Percentiles rank a stretch among this genome's conserved stretches.
Conservation (phyloP, 768 basidiomycete species). For the Naganishia onofrii region DNA sequence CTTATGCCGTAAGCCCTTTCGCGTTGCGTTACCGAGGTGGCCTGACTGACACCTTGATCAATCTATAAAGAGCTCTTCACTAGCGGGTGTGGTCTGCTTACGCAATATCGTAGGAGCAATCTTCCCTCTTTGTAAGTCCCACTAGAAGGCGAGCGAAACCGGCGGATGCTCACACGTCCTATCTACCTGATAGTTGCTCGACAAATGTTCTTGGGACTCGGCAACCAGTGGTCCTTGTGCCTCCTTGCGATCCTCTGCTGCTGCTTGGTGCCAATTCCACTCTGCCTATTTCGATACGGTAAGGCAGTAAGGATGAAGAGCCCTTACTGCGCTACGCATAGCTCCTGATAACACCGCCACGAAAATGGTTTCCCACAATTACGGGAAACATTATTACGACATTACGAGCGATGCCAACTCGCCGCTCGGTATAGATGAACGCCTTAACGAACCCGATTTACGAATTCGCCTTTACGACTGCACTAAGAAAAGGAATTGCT, state of each 20-base stretch:
- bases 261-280: slow-evolving; percentile 40
- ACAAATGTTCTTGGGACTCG: slow-evolving; percentile 41
- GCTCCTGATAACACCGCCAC: neutral
- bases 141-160: neutral
- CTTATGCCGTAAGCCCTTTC: slow-evolving; percentile 32
- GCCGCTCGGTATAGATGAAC: too few species aligned
- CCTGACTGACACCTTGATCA: too few species aligned
- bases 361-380: too few species aligned
- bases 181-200: slow-evolving; percentile 32
- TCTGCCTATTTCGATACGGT: slow-evolving; percentile 39
- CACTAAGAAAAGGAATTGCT: neutral
- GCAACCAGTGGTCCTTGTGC: slow-evolving; percentile 44
- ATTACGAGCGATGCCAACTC: too few species aligned
- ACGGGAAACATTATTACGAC: too few species aligned
- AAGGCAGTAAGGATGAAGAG: slow-evolving; percentile 35
- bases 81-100: slow-evolving; percentile 39
- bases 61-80: slow-evolving; percentile 33
- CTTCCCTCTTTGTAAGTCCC: slow-evolving; percentile 41
- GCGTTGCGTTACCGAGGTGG: neutral
- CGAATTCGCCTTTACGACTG: neutral
- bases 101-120: slow-evolving; percentile 42
- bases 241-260: slow-evolving; percentile 38
- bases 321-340: slow-evolving; percentile 37
- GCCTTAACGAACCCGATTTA: neutral
- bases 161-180: neutral